Percentiles rank a stretch among this genome's conserved stretches.
phyloP scores from a whole-genome alignment of 352 stramenopile species.

The Globisporangium emineosum region DNA sequence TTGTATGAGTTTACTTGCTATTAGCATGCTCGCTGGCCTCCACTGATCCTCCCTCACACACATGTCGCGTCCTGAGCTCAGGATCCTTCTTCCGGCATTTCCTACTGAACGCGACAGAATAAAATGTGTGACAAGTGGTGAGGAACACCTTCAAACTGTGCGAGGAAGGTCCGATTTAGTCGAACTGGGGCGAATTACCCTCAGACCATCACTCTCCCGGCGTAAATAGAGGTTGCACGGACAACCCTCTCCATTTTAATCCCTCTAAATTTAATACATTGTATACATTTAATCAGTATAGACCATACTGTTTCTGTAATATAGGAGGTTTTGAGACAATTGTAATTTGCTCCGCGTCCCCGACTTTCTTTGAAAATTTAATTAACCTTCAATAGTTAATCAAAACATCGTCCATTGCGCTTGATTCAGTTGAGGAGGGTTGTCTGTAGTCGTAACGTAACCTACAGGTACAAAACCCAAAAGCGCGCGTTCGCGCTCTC shows the following conservation, averaged over 20 bases:
- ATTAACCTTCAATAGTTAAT: too few species aligned
- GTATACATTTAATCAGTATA: too few species aligned
- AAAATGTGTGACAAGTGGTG: conserved; percentile 16
- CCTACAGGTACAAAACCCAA: neutral
- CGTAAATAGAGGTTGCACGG: conserved; percentile 6
- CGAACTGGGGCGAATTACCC: neutral
- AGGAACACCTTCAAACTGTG: neutral
- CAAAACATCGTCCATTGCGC: too few species aligned
- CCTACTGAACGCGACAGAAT: neutral
- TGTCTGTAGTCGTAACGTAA: conserved; percentile 16
- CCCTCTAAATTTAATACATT: too few species aligned
- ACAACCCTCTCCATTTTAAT: too few species aligned
- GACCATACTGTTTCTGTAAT: too few species aligned
- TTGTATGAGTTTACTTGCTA: too few species aligned
- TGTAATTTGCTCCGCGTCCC: too few species aligned
- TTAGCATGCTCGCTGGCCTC: too few species aligned
- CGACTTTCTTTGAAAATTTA: too few species aligned
- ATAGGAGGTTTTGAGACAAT: too few species aligned
- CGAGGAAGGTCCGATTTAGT: neutral
- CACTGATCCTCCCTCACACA: neutral
- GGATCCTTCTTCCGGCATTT: neutral
- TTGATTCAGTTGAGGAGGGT: too few species aligned
- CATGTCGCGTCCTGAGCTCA: neutral
- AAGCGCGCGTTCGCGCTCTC: conserved; percentile 5
- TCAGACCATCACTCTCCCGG: conserved; percentile 5